These are phyloP conservation scores for Stephania yunnanensis DNA, from an alignment of 164 flowering plant genomes.

Conservation along the genomic window DNA sequence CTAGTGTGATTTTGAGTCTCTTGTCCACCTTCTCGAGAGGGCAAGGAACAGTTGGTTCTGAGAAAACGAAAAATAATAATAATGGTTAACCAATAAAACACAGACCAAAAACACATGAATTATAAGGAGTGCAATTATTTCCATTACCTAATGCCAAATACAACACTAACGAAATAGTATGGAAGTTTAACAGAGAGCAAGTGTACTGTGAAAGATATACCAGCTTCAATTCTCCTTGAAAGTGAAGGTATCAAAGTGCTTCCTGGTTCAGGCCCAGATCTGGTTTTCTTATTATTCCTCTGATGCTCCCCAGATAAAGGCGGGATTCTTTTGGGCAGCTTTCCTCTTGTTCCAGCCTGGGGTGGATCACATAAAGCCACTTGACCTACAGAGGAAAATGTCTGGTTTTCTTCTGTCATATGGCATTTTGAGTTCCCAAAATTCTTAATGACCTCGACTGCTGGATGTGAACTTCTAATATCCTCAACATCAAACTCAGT, in stretches of 20 bases:
- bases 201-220: slow-evolving; percentile 7
- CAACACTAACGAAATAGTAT: background rate
- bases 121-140: background rate
- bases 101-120: background rate
- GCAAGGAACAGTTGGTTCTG: slow-evolving; percentile 14
- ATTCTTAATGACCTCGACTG: slow-evolving; percentile 5
- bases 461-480: background rate
- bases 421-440: slow-evolving; percentile 2
- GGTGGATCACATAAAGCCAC: slow-evolving; percentile 11
- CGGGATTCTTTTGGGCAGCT: slow-evolving; percentile 13
- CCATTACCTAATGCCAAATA: background rate
- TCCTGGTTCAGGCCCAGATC: slow-evolving; percentile 14
- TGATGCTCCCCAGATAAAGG: slow-evolving; percentile 11
- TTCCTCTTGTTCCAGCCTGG: slow-evolving; percentile 13
- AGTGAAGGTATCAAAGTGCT: slow-evolving; percentile 7
- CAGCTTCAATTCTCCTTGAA: slow-evolving; percentile 8
- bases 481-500: slow-evolving; percentile 5
- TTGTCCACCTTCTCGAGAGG: slow-evolving; percentile 11
- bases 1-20: slow-evolving; percentile 13
- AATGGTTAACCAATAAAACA: background rate
- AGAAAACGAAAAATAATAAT: slow-evolving; percentile 2
- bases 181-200: background rate
- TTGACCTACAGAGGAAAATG: slow-evolving; percentile 10
- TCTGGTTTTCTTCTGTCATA: slow-evolving; percentile 6
- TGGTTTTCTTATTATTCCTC: slow-evolving; percentile 16